Base-by-base conservation (phyloP, 225 moss, liverwort and hornwort species). In the Sphagnum contortum region DNA sequence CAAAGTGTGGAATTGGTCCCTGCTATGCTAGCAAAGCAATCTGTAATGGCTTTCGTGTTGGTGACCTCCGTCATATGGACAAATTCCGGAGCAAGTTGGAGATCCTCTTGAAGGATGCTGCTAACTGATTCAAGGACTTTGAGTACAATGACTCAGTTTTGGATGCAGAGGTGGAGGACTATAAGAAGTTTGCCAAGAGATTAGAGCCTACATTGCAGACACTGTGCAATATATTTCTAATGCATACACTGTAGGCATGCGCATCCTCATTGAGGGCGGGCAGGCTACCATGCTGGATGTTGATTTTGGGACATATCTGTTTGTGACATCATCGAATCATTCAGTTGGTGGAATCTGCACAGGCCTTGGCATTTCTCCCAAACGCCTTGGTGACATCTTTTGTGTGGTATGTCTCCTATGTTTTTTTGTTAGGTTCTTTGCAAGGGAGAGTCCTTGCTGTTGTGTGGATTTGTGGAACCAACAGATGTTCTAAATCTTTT, bases 281-380 rank as follows among this genome's bases (percentile, higher is more conserved):
- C 96, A 98, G 66, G 96, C 96, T n/a, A 92, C 89, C 0, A 98
- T 98, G 96, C 69, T 98, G 57, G 96, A 98, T 66, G 80, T 98
- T 45, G 96, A 98, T 70, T 98, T 98, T 70, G 96, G 96, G 67
- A 98, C 96, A 8, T 98, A 98, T 70, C 96, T 92, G 3, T 98
- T 92, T 8, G 96, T 98, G 12, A 98, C 96, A 11, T 98, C 96
- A 1, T 98, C 96, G 46, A 98, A 90, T 63, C 90, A 92, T 4
- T 89, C 96, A 48, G 92, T 90, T 10, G 96, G 92, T 48, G 96
- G 96, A 58, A 93, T 98, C 46, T 98, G 96, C 76, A 90, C 96
- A 14, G 96, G 96, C 57, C 75, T 92, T 60, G 96, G 96, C 59
- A 89, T 98, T 50, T 88, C 96, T 55, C 96, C 96, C 48, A 92